phyloP scores from a whole-genome alignment of 352 stramenopile genomes.

The Salisapilia sapeloensis region DNA sequence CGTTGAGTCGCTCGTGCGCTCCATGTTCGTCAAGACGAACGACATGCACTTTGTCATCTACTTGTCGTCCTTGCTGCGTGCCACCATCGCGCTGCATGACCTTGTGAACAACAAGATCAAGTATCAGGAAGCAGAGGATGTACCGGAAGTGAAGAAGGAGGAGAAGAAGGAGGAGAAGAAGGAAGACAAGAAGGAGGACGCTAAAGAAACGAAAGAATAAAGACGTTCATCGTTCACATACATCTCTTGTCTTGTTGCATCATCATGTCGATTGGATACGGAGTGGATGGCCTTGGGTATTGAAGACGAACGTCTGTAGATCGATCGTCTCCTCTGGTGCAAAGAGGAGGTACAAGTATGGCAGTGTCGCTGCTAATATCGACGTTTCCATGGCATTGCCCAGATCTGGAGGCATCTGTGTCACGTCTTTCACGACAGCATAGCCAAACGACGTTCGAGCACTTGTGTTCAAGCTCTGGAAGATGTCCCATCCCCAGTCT shows the following conservation, averaged over 20 bases:
- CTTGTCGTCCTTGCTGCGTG: constrained; percentile 93
- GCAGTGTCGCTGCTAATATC: constrained; percentile 86
- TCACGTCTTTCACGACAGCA: constrained; percentile 3
- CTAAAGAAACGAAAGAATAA: too few relatives aligned
- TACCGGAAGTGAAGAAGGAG: constrained; percentile 53
- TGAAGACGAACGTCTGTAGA: constrained; percentile 68
- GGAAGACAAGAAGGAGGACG: too few relatives aligned
- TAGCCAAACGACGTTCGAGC: constrained; percentile 25
- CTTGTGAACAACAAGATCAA: constrained; percentile 99
- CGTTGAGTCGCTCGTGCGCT: constrained; percentile 91
- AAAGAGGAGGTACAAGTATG: constrained; percentile 56
- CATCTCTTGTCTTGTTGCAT: too few relatives aligned
- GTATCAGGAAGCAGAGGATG: constrained; percentile 83
- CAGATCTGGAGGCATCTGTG: constrained; percentile 1
- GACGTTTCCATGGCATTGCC: constrained; percentile 83
- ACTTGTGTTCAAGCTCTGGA: constrained; percentile 61
- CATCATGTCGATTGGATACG: too few relatives aligned
- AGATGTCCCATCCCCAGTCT: constrained; percentile 80
- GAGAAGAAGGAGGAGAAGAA: constrained; percentile 46
- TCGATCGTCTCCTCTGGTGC: constrained; percentile 27
- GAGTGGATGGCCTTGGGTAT: constrained; percentile 73
- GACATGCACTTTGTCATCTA: constrained; percentile 99
- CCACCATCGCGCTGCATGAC: constrained; percentile 97
- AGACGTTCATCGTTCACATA: too few relatives aligned
- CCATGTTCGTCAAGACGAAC: constrained; percentile 99